Base-by-base conservation (phyloP, 202 grass and related monocot species). In the Sporobolus alterniflorus region DNA sequence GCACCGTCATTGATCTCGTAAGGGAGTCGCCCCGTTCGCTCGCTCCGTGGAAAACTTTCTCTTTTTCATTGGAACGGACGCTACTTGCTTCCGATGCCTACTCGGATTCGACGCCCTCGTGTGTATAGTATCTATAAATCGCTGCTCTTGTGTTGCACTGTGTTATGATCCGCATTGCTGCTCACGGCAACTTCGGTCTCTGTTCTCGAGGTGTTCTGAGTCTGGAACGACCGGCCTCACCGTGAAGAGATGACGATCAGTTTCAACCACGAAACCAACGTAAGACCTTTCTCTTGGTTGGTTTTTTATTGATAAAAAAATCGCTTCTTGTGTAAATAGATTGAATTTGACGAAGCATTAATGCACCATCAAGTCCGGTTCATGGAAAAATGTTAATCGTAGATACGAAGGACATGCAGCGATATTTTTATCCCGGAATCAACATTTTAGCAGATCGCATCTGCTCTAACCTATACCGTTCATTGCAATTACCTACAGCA, bases 401-500 rank as follows among this genome's bases (percentile, higher is more conserved):
- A 12, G 11, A 56, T n/a, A n/a, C n/a, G 6, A 55, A 22, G n/a
- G n/a, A 56, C 9, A 1, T 22, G 18, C 18, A 52, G 50, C 50
- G 50, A 50, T 52, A 29, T 64, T 39, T 29, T 42, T 7, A 7
- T n/a, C 8, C 41, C 3, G 46, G 2, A 41, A 36, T 22, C n/a
- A 47, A 33, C n/a, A 9, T 1, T 7, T 60, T 74, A 61, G 22
- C 6, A 21, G 16, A 67, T 72, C 34, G 13, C 13, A 7, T 7
- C 0, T 1, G 57, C 50, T 59, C 31, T 73, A 42, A 82, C 0
- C 1, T 5, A n/a, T 50, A 10, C 1, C 43, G 40, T 76, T 67
- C 46, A 71, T 75, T 69, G 17, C 22, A 26, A 82, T 78, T 80
- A 11, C 24, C 64, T 40, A 59, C 81, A 80, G 66, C 61, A 74